Base-by-base conservation (phyloP, 148 eudicot genomes). In the Cornus controversa region DNA sequence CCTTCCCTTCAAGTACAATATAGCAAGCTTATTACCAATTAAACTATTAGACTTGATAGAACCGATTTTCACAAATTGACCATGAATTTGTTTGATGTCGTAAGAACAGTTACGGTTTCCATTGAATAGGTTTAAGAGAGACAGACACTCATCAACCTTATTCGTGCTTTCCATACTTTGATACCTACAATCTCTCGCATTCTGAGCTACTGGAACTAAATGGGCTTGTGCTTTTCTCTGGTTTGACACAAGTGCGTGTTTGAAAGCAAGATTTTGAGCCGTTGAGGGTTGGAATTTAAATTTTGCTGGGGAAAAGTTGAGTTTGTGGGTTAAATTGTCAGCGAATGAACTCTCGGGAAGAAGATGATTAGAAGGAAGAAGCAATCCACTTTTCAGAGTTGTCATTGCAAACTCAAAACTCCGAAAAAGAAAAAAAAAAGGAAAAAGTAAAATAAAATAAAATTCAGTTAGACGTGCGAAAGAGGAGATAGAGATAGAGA, bases 41-140 rank as follows among this genome's bases (percentile, higher is more conserved):
- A 66, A 81, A 77, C 54, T 60, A 75, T 82, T 66, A 28, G 31
- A 80, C 60, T 75, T 69, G 25, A 85, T 2, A 22, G 40, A 83
- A 69, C 89, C 92, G 72, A 79, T 63, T 75, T 89, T 89, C 54
- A 84, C 72, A 47, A 85, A 50, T 67, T 58, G 72, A 23, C 82
- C 89, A 79, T 89, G 92, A 15, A 89, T 67, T 74, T 89, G 92
- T 75, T 85, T 86, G 54, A 86, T 85, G 53, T 54, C 66, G 36
- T 57, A 69, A 28, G 6, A 31, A 3, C 64, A 10, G 5, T 70
- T 34, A 45, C 29, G 14, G 72, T 63, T 70, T 37, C 0, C 11
- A n/a, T 7, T 18, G 14, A 76, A 67, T 18, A 67, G 20, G 69
- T 78, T 6, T 6, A 86, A 74, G 1, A 86, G 69, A 72, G 72